Conservation (phyloP, 1,139 yeast species). For the Nakaseomyces nivariensis region DNA sequence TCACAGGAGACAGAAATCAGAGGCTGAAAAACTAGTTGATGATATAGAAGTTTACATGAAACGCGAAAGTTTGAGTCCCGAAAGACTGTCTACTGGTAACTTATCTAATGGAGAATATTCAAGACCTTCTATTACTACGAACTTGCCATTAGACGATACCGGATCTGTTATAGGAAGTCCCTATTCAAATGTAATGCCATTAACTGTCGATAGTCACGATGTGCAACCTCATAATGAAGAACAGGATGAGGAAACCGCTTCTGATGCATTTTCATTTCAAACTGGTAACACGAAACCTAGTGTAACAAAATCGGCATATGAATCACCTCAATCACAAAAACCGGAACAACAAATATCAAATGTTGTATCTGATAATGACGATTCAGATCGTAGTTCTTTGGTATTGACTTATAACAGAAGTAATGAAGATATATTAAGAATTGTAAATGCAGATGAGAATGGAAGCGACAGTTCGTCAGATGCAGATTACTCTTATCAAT, state of each 20-base stretch:
- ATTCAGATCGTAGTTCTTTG: neutral
- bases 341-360: neutral
- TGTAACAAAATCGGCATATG: neutral
- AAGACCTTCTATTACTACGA: neutral
- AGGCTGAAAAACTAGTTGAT: slow-evolving; percentile 28
- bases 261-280: neutral
- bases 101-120: neutral
- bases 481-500: neutral
- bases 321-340: neutral
- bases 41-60: slow-evolving; percentile 24
- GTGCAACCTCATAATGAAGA: neutral
- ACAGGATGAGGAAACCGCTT: neutral
- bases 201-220: neutral
- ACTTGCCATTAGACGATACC: neutral
- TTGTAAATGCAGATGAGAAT: neutral
- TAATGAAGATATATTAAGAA: neutral
- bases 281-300: neutral
- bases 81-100: neutral
- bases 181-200: neutral
- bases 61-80: neutral
- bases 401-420: neutral
- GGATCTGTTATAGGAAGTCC: neutral
- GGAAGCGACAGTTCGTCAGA: neutral
- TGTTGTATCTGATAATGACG: neutral
- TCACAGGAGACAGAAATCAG: slow-evolving; percentile 26